Base-by-base conservation (phyloP, 345 rosid species). In the Raphanus sativus region DNA sequence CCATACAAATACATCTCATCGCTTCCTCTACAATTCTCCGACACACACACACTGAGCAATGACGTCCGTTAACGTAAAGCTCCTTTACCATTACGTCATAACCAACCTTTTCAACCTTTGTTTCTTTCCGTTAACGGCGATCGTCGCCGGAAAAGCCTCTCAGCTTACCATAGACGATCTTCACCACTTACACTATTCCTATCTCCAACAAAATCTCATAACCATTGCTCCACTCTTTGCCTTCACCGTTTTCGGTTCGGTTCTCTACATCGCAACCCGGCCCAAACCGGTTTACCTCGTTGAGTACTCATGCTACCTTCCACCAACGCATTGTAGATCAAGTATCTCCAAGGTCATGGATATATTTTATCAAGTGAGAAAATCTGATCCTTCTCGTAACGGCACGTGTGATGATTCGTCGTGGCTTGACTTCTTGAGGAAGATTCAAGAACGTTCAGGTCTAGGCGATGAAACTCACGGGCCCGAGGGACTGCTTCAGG, bases 391-490 rank as follows among this genome's bases (percentile, higher is more conserved):
- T 16, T 7, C 8, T 13, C 42, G 70, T 0, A 70, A 34, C 33
- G 75, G 81, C 86, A 3, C 62, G 26, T 45, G 63, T 28, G 62
- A 67, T 33, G 74, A 69, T 36, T 52, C 79, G 8, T 76, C 80
- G 1, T 76, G 74, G 29, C 86, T 90, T 68, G 92, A 87, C 55
- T 90, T 90, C 82, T 83, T 87, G 83, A 81, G 86, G 62, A 90
- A 85, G 85, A 81, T 90, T 76, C 73, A 86, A 76, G 92, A 87
- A 34, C 88, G 95, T 25, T 88, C 92, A 0, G 95, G 95, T 5
- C 88, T 90, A 7, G 95, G 95, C 2, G 89, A 90, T 30, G 95
- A 88, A 67, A 90, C 95, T 3, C 82, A 87, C 52, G 85, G 79
- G 10, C 88, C 95, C 7, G 84, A 81, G 65, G 91, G 92, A 12